phyloP scores from a whole-genome alignment of 2,329 filamentous ascomycete species.

The Aspergillus floridensis region DNA sequence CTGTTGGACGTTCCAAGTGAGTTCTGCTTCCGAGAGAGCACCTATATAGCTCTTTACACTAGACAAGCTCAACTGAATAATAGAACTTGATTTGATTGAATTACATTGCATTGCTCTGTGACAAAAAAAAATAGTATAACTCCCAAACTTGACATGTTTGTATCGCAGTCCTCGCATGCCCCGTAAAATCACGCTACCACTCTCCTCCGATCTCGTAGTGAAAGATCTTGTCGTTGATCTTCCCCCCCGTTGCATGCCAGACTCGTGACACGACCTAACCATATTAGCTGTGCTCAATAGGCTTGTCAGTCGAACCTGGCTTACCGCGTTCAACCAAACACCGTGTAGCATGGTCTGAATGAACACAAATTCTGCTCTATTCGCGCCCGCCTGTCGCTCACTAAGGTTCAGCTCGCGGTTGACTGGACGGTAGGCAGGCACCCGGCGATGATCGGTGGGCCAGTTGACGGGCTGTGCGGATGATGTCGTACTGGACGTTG shows the following conservation, averaged over 20 bases:
- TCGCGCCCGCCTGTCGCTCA: constrained; percentile 46
- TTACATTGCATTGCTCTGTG: too few species aligned
- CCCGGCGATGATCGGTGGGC: constrained; percentile 48
- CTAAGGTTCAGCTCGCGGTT: constrained; percentile 44
- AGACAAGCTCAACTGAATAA: too few species aligned
- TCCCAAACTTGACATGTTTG: too few species aligned
- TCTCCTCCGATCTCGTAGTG: constrained; percentile 56
- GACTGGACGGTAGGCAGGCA: constrained; percentile 49
- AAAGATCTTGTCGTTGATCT: constrained; percentile 49
- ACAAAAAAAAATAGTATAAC: too few species aligned
- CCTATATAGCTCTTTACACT: too few species aligned
- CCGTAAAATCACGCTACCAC: constrained; percentile 30
- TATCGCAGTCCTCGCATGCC: too few species aligned
- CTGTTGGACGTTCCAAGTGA: too few species aligned
- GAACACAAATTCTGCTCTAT: constrained; percentile 47
- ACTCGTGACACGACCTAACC: constrained; percentile 36
- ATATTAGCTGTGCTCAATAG: neutral
- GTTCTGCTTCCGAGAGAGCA: too few species aligned
- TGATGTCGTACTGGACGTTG: neutral
- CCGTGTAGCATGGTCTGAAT: constrained; percentile 52
- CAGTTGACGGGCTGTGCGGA: constrained; percentile 34
- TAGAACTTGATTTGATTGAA: too few species aligned
- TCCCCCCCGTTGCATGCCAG: constrained; percentile 53
- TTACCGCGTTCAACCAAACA: constrained; percentile 42
- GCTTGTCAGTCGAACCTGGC: neutral